A percentile compares a stretch with the other conserved stretches of the same genome.
phyloP scores from a whole-genome alignment of 2,329 filamentous ascomycete genomes.

The Colletotrichum trifolii region DNA sequence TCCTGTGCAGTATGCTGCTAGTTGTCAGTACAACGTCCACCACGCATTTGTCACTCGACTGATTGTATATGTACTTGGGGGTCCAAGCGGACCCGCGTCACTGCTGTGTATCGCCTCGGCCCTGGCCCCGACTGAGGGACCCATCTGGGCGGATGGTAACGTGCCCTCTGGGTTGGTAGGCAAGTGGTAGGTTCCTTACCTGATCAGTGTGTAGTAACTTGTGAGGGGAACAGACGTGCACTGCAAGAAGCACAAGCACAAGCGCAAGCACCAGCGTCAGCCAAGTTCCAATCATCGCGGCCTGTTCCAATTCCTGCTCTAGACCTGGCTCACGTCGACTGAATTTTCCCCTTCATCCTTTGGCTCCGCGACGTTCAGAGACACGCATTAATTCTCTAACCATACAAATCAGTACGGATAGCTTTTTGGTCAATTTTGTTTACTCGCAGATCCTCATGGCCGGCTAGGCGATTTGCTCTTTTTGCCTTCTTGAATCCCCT shows the following conservation, averaged over 20 bases:
- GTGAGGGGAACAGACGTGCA: slow-evolving; percentile 3
- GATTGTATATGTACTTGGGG: too few relatives aligned
- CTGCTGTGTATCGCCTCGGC: slow-evolving; percentile 21
- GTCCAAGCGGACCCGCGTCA: slow-evolving; percentile 15
- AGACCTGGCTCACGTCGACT: too few relatives aligned
- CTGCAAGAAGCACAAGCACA: slow-evolving; percentile 12
- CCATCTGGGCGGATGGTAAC: not conserved
- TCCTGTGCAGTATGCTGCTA: too few relatives aligned
- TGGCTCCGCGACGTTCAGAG: not conserved
- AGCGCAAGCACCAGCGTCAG: slow-evolving; percentile 22
- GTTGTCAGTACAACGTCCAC: too few relatives aligned
- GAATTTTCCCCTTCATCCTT: not conserved
- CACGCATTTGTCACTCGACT: too few relatives aligned
- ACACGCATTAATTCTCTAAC: slow-evolving; percentile 7
- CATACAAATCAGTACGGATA: not conserved
- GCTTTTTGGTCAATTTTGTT: not conserved
- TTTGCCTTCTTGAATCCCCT: slow-evolving; percentile 5
- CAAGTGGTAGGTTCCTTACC: not conserved
- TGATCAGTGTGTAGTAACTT: not conserved
- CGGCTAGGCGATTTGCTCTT: slow-evolving; percentile 26
- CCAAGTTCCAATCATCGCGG: slow-evolving; percentile 20
- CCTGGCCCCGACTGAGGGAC: slow-evolving; percentile 27
- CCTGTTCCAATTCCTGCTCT: not conserved
- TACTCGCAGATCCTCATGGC: slow-evolving; percentile 32
- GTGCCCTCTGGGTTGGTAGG: too few relatives aligned